A percentile compares a stretch with the other conserved stretches of the same genome.
Evolutionary conservation across 306 rosid species (phyloP).

Genomic region (Trichosanthes cucumerina): DNA sequence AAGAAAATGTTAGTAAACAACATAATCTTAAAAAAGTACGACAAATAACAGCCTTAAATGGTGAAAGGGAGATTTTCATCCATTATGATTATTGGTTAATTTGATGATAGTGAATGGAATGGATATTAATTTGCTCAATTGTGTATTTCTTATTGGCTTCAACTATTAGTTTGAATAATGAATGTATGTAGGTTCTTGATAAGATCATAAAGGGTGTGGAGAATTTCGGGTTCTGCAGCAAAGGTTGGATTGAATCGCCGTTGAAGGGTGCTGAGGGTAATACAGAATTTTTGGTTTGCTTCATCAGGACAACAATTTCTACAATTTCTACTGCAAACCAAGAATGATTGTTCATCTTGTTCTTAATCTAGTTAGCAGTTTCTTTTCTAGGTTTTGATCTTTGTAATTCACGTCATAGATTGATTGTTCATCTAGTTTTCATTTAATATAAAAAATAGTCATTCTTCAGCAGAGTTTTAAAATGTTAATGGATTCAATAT

Average conservation of each 20-base stretch:
- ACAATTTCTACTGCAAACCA: neutral
- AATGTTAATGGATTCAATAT: neutral
- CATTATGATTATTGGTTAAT: neutral
- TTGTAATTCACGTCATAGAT: neutral
- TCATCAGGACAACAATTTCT: conserved; percentile 23
- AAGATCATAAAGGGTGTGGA: conserved; percentile 74
- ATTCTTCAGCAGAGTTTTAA: neutral
- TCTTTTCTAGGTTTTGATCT: neutral
- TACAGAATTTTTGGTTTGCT: conserved; percentile 77
- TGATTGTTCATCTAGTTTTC: neutral
- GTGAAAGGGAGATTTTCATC: neutral
- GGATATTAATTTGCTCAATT: neutral
- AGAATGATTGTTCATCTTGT: neutral
- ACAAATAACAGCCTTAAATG: neutral
- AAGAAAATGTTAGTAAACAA: neutral
- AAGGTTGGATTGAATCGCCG: conserved; percentile 88
- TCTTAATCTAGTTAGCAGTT: neutral
- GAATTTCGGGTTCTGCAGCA: conserved; percentile 59
- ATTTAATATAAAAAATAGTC: neutral
- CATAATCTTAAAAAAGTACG: neutral
- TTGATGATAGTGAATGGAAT: neutral
- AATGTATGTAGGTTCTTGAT: conserved; percentile 57
- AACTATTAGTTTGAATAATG: neutral
- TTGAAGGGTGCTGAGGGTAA: conserved; percentile 93
- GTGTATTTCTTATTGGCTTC: neutral